Percentiles rank a stretch among this genome's conserved stretches.
phyloP scores from a whole-genome alignment of 768 basidiomycete species.

The Leccinum subtestaceum region DNA sequence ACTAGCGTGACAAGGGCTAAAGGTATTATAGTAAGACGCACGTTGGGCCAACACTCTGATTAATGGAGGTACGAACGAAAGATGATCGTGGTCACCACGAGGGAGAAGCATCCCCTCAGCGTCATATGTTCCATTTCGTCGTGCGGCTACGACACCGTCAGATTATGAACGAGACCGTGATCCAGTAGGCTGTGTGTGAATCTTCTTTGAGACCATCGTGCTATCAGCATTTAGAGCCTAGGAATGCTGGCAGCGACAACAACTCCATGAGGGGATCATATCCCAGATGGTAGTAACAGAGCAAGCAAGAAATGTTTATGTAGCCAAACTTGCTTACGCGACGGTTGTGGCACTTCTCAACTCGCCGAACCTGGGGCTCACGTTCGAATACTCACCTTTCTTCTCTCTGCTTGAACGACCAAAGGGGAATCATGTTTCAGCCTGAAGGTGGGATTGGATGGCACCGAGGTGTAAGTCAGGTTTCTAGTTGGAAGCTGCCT shows the following conservation, averaged over 20 bases:
- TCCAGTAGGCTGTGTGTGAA: neutral
- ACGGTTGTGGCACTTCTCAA: no score
- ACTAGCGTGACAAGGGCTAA: neutral
- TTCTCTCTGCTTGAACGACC: no score
- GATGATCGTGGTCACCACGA: neutral
- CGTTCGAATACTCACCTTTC: neutral
- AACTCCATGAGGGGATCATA: no score
- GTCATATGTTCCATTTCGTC: neutral
- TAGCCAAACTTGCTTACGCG: neutral
- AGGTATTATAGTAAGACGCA: neutral
- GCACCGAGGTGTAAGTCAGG: no score
- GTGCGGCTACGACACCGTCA: neutral
- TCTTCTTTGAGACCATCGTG: neutral
- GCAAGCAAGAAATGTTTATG: neutral
- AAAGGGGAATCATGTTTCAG: no score
- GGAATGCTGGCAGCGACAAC: no score
- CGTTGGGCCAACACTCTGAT: neutral
- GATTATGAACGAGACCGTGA: neutral
- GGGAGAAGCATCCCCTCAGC: neutral
- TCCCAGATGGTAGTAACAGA: no score
- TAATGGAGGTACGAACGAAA: neutral
- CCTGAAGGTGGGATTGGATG: neutral
- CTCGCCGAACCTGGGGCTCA: neutral
- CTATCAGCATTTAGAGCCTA: no score
- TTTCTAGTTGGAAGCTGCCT: neutral